phyloP scores from a whole-genome alignment of 768 basidiomycete species.

The Clitopilus hobsonii region DNA sequence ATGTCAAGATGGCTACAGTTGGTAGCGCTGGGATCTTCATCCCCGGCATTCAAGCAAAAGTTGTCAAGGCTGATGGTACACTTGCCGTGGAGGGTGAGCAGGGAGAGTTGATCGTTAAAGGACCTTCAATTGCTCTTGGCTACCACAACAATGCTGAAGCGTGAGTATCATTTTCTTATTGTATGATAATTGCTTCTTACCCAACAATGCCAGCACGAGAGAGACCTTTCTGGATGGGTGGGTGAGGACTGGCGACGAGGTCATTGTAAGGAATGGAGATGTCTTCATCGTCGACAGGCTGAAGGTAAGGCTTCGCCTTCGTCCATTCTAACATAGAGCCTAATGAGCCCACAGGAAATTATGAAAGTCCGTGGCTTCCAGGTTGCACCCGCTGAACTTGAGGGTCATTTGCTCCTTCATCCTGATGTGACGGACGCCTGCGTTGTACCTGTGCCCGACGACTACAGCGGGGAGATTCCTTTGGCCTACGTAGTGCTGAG shows the following conservation, averaged over 20 bases:
- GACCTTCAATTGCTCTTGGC: slow-evolving; percentile 55
- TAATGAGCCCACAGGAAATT: slow-evolving; percentile 45
- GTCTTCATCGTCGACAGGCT: slow-evolving; percentile 69
- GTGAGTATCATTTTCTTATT: slow-evolving; percentile 26
- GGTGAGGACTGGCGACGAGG: slow-evolving; percentile 72
- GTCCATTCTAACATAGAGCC: background rate
- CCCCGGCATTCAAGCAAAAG: slow-evolving; percentile 51
- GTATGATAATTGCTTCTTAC: slow-evolving; percentile 7
- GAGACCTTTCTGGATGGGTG: slow-evolving; percentile 63
- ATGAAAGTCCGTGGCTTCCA: slow-evolving; percentile 61
- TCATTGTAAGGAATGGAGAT: slow-evolving; percentile 58
- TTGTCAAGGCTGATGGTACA: slow-evolving; percentile 54
- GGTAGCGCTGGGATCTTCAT: slow-evolving; percentile 57
- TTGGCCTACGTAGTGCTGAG: slow-evolving; percentile 62
- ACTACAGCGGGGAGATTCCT: slow-evolving; percentile 73
- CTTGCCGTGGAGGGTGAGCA: slow-evolving; percentile 52
- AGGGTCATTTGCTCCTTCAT: slow-evolving; percentile 60
- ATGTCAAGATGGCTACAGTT: slow-evolving; percentile 38
- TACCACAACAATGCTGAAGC: slow-evolving; percentile 58
- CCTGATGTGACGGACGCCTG: slow-evolving; percentile 58
- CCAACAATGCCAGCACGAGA: slow-evolving; percentile 38
- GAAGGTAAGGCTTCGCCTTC: slow-evolving; percentile 46
- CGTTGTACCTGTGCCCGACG: slow-evolving; percentile 65
- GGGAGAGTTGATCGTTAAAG: slow-evolving; percentile 57
- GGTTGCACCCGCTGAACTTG: slow-evolving; percentile 64